Evolutionary conservation across 345 rosid genomes (phyloP).

Genomic region (Chamaenerion angustifolium): DNA sequence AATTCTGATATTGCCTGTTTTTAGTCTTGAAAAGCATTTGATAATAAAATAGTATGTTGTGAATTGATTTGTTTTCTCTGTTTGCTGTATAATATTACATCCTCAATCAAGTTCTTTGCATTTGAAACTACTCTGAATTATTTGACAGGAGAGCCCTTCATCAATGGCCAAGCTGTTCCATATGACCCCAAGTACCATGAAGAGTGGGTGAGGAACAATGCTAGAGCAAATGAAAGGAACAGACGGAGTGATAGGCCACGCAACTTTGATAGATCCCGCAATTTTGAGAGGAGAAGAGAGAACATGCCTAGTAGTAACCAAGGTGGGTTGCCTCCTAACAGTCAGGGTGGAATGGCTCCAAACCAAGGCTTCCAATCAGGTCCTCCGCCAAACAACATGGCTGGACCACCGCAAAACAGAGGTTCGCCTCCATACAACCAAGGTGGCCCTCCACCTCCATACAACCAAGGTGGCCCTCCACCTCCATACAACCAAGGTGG

Average conservation of each 20-base stretch:
- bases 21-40: too few relatives aligned
- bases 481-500: constrained; percentile 10
- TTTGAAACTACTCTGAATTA: too few relatives aligned
- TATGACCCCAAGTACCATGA: constrained; percentile 93
- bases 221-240: constrained; percentile 78
- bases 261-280: constrained; percentile 62
- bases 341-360: constrained; percentile 5
- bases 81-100: too few relatives aligned
- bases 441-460: constrained; percentile 4
- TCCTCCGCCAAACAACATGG: constrained; percentile 6
- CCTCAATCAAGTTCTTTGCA: too few relatives aligned
- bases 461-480: constrained; percentile 16
- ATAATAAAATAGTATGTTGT: too few relatives aligned
- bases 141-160: constrained; percentile 78
- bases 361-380: constrained; percentile 8
- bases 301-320: constrained; percentile 12
- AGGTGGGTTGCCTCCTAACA: too few relatives aligned
- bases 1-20: too few relatives aligned
- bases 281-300: constrained; percentile 84
- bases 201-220: constrained; percentile 95
- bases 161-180: constrained; percentile 88
- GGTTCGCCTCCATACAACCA: constrained; percentile 9
- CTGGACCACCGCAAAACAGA: constrained; percentile 4
- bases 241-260: constrained; percentile 78
- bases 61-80: too few relatives aligned